phyloP scores from a whole-genome alignment of 495 filamentous ascomycete species.

The Alectoria sarmentosa region DNA sequence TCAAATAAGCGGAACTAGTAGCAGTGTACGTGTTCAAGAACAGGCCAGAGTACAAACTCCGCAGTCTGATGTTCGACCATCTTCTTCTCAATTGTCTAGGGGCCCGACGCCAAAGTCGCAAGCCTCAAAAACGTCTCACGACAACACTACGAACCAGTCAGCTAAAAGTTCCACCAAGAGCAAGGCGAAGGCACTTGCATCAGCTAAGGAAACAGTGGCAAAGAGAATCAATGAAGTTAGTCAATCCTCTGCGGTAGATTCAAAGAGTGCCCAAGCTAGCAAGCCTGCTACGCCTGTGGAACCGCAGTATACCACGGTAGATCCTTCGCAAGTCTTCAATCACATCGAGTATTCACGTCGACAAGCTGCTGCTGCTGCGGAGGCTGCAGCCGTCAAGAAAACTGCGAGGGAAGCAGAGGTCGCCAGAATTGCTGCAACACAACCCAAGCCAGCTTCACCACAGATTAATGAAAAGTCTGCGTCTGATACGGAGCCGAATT shows the following conservation, averaged over 20 bases:
- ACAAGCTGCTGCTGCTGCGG: constrained; percentile 25
- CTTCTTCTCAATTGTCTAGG: background rate
- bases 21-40: background rate
- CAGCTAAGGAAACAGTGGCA: background rate
- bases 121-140: background rate
- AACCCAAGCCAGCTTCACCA: constrained; percentile 4
- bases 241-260: constrained; percentile 3
- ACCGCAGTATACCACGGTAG: constrained; percentile 20
- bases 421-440: constrained; percentile 4
- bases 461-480: constrained; percentile 1
- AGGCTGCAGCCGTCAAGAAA: constrained; percentile 18
- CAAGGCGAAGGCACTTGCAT: background rate
- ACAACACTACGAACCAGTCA: too few species aligned
- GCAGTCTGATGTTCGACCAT: background rate
- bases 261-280: background rate
- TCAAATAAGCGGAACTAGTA: background rate
- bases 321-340: constrained; percentile 31
- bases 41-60: constrained; percentile 1
- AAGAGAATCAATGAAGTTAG: background rate
- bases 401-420: constrained; percentile 14
- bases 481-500: background rate
- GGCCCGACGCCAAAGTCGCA: background rate
- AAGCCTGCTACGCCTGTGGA: constrained; percentile 4
- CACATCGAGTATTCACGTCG: constrained; percentile 24
- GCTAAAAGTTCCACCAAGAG: background rate